Base-by-base conservation (phyloP, 1,284 basidiomycete genomes). In the Puccinia horiana region DNA sequence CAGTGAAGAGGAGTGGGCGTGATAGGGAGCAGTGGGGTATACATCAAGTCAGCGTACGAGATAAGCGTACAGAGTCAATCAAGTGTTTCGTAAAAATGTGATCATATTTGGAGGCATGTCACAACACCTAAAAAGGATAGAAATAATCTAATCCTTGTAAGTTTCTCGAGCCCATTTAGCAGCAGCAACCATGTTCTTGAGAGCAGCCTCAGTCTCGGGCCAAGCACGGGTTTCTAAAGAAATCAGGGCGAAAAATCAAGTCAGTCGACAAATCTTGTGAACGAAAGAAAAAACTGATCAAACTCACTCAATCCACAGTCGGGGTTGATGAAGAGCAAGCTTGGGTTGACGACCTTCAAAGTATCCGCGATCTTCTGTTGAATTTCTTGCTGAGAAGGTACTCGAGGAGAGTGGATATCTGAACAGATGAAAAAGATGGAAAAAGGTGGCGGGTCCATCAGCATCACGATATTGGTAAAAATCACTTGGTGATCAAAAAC, bases 331-430 rank as follows among this genome's bases (percentile, higher is more conserved):
- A 95, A 94, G 88, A 82, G 67, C 37, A 82, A 65, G 74, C 67
- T 75, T 18, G 81, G 52, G 40, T 76, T 82, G 42, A 82, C 81
- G 37, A 47, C 81, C 74, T 82, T 76, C 58, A 82, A 58, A 91
- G 96, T 95, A 84, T 91, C 89, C 88, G 91, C 91, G 88, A 99
- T 91, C 86, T 95, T 94, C 86, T 96, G 93, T 89, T 92, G 92
- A 90, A 99, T 96, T 90, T 99, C 97, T 88, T 96, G 91, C 86
- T 92, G 91, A 83, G 91, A 90, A 81, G 97, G 97, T 84, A 99
- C 94, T 91, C 97, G 96, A 85, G 96, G 96, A 85, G 96, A 98
- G 91, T 98, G 97, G 89, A 99, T 98, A 89, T 99, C 96, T 88
- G 96, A 18, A 20, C 9, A 49, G 20, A 32, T 32, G 47, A 40